Conservation (phyloP, 2,329 filamentous ascomycete genomes). For the Phyllosticta paracitricarpa region DNA sequence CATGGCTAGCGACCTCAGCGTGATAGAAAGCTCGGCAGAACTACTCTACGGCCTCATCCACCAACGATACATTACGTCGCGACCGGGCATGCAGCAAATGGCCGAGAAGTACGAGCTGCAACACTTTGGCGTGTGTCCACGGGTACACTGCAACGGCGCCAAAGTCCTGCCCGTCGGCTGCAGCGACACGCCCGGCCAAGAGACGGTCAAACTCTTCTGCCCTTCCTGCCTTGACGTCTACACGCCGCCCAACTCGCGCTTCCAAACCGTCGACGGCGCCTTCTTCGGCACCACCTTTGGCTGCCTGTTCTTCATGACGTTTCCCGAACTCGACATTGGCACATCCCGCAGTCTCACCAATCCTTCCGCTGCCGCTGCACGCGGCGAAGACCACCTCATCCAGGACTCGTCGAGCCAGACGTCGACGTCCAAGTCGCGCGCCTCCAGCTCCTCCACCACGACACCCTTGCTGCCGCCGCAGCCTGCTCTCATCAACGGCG, state of each 20-base stretch:
- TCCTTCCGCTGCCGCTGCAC: slow-evolving; percentile 1
- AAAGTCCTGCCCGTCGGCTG: slow-evolving; percentile 88
- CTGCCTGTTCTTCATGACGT: slow-evolving; percentile 95
- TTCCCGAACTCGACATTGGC: slow-evolving; percentile 83
- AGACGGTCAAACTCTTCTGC: slow-evolving; percentile 97
- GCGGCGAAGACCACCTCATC: slow-evolving; percentile 24
- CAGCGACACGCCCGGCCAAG: slow-evolving; percentile 88
- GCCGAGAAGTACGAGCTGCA: slow-evolving; percentile 96
- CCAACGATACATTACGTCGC: slow-evolving; percentile 94
- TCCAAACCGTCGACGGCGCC: slow-evolving; percentile 93
- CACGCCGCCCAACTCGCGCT: slow-evolving; percentile 91
- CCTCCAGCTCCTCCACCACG: slow-evolving; percentile 24
- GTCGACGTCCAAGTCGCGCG: slow-evolving; percentile 22
- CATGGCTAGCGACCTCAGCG: slow-evolving; percentile 83
- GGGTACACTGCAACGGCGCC: slow-evolving; percentile 82
- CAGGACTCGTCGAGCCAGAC: slow-evolving; percentile 22
- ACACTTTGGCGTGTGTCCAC: slow-evolving; percentile 92
- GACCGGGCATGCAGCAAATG: slow-evolving; percentile 97
- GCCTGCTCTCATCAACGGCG: slow-evolving; percentile 63
- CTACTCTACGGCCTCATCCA: slow-evolving; percentile 97
- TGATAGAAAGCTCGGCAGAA: slow-evolving; percentile 96
- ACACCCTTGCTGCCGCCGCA: slow-evolving; percentile 32
- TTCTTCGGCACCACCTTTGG: slow-evolving; percentile 98
- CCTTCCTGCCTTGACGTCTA: slow-evolving; percentile 95
- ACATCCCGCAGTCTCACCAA: slow-evolving; percentile 42